phyloP scores from a whole-genome alignment of 805 yeast species.

The Ogataea trehaloabstinens region DNA sequence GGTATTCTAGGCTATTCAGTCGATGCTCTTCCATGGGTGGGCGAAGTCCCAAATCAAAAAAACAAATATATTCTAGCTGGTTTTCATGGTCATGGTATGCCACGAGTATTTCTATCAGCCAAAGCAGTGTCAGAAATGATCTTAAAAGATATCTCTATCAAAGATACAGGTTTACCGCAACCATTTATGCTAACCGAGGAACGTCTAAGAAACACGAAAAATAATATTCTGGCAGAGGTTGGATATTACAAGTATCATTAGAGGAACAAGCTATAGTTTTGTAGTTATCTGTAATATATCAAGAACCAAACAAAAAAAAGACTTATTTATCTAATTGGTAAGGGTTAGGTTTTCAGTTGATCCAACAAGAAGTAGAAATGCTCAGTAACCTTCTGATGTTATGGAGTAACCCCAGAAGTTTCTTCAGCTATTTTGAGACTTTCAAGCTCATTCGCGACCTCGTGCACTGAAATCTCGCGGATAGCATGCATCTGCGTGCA shows the following conservation, averaged over 20 bases:
- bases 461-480: too few relatives aligned
- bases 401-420: too few relatives aligned
- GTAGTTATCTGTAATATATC: too few relatives aligned
- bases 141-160: slow-evolving; percentile 1
- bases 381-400: too few relatives aligned
- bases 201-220: slow-evolving; percentile 9
- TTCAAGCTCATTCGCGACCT: too few relatives aligned
- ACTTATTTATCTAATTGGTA: too few relatives aligned
- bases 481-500: too few relatives aligned
- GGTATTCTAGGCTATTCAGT: slow-evolving; percentile 45
- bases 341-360: too few relatives aligned
- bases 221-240: slow-evolving; percentile 11
- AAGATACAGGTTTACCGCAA: slow-evolving; percentile 10
- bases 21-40: slow-evolving; percentile 41
- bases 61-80: slow-evolving; percentile 40
- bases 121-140: slow-evolving; percentile 35
- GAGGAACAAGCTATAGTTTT: slow-evolving; percentile 3
- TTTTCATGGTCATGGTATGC: slow-evolving; percentile 51
- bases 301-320: too few relatives aligned
- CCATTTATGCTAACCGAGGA: slow-evolving; percentile 12
- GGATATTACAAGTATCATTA: slow-evolving; percentile 15
- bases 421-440: too few relatives aligned
- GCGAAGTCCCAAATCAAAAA: slow-evolving; percentile 31
- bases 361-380: too few relatives aligned
- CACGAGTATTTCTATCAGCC: slow-evolving; percentile 40